Evolutionary conservation across 768 basidiomycete genomes (phyloP).

Genomic region (Termitomyces sp.): DNA sequence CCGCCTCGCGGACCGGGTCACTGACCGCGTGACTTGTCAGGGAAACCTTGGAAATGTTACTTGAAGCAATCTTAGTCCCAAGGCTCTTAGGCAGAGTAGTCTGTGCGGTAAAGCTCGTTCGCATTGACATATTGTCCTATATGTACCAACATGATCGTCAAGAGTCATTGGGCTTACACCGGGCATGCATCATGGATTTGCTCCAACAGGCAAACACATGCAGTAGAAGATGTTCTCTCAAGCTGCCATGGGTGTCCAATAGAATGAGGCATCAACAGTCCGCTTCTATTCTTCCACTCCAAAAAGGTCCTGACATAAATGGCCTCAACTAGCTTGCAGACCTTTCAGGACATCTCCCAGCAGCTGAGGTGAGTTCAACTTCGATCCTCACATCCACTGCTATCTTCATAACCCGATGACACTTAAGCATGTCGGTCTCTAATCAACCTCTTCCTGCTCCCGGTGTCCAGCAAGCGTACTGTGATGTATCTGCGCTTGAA

Average conservation of each 20-base stretch:
- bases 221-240: not conserved
- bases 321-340: not conserved
- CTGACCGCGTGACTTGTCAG: not conserved
- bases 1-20: too few relatives aligned
- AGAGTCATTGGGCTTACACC: too few relatives aligned
- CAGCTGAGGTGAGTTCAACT: not conserved
- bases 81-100: too few relatives aligned
- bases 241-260: not conserved
- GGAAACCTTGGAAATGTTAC: not conserved
- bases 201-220: not conserved
- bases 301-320: not conserved
- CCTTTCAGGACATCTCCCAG: not conserved
- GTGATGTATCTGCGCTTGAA: slow-evolving; percentile 51
- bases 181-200: not conserved
- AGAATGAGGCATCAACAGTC: not conserved
- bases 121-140: too few relatives aligned
- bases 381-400: not conserved
- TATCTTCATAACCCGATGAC: not conserved
- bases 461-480: slow-evolving; percentile 38
- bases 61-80: not conserved
- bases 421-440: not conserved
- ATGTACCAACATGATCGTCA: too few relatives aligned
- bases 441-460: slow-evolving; percentile 33
- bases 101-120: not conserved
- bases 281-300: not conserved